Conservation (phyloP, 495 filamentous ascomycete species). For the Tuber brumale region DNA sequence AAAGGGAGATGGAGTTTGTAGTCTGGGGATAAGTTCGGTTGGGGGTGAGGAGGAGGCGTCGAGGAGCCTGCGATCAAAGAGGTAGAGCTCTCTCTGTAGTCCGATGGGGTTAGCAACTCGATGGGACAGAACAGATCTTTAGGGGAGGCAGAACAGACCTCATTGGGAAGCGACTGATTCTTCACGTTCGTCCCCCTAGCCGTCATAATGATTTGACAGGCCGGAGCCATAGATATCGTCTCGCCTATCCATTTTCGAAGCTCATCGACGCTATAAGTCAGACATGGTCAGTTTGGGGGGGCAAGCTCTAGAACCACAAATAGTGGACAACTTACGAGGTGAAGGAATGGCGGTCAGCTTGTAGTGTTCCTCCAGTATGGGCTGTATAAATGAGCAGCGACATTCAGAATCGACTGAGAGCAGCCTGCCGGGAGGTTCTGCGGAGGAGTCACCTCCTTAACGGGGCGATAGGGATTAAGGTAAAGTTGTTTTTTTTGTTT, state of each 20-base stretch:
- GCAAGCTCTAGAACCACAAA: not conserved
- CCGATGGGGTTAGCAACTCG: not conserved
- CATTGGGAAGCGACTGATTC: constrained; percentile 56
- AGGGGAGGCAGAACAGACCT: constrained; percentile 47
- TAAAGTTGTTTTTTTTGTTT: not conserved
- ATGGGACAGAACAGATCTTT: not conserved
- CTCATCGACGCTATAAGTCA: constrained; percentile 52
- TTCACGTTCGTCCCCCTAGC: constrained; percentile 63
- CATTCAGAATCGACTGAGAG: constrained; percentile 45
- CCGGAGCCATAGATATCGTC: constrained; percentile 51
- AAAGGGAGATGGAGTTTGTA: constrained; percentile 32
- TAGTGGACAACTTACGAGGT: constrained; percentile 50
- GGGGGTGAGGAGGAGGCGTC: constrained; percentile 23
- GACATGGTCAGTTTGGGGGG: constrained; percentile 17
- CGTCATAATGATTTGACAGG: constrained; percentile 66
- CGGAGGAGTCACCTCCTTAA: not conserved
- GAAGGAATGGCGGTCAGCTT: constrained; percentile 54
- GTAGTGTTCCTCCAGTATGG: constrained; percentile 60
- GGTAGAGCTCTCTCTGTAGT: constrained; percentile 37
- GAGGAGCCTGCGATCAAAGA: constrained; percentile 40
- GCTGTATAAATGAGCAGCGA: constrained; percentile 62
- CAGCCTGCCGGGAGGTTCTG: constrained; percentile 2
- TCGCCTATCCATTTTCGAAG: constrained; percentile 61
- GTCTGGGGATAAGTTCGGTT: constrained; percentile 21
- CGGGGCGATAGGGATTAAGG: not conserved